These are phyloP conservation scores for Lenzites betulinus DNA, from an alignment of 768 basidiomycete genomes.

Conservation along the genomic window DNA sequence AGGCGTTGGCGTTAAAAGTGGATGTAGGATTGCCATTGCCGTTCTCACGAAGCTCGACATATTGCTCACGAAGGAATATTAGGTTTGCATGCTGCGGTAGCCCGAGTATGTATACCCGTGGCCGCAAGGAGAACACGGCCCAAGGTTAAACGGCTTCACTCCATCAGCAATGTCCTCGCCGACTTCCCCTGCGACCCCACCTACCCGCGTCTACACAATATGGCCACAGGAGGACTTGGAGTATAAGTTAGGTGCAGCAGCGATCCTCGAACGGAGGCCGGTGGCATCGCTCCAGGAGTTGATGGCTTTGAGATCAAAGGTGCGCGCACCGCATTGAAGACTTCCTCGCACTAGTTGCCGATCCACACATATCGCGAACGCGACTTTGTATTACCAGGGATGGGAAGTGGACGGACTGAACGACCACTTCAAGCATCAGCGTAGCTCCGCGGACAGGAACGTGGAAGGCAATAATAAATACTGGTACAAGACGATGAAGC, in stretches of 20 bases:
- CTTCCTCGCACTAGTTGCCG: neutral
- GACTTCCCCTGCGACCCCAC: neutral
- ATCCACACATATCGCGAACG: neutral
- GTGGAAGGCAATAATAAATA: neutral
- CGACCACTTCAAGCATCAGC: slow-evolving; percentile 16
- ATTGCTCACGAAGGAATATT: too few species aligned
- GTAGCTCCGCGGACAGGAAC: slow-evolving; percentile 12
- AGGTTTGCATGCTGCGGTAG: too few species aligned
- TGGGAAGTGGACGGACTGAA: slow-evolving; percentile 12
- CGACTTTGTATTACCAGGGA: slow-evolving; percentile 1
- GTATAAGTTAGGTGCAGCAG: neutral
- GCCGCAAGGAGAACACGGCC: too few species aligned
- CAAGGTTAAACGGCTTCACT: too few species aligned
- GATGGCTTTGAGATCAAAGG: slow-evolving; percentile 1
- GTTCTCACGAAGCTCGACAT: too few species aligned
- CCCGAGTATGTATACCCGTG: too few species aligned
- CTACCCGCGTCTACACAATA: neutral
- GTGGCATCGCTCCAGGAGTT: neutral
- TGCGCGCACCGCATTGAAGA: neutral
- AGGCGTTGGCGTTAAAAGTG: too few species aligned
- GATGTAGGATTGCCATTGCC: too few species aligned
- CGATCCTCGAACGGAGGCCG: neutral
- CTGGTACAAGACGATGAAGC: slow-evolving; percentile 25
- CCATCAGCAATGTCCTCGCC: too few species aligned
- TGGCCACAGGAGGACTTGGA: neutral